Base-by-base conservation (phyloP, 2,329 filamentous ascomycete genomes). In the Fusarium austroafricanum region DNA sequence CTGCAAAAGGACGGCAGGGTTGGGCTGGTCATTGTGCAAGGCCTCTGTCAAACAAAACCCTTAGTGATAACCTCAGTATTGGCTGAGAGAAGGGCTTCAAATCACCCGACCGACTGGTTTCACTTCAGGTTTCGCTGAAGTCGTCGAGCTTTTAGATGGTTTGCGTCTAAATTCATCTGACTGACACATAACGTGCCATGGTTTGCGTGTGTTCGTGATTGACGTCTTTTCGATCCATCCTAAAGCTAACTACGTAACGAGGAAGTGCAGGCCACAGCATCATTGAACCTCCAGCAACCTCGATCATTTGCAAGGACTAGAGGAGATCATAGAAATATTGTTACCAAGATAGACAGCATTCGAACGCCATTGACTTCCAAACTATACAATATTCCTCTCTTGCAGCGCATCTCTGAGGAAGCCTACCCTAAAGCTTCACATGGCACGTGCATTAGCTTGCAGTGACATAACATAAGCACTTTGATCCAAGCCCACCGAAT, bases 401-500 rank as follows among this genome's bases (percentile, higher is more conserved):
- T 17, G 17, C 37, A 44, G 20, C 11, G 15, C 5, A 11, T 15
- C 4, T 6, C 8, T 20, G 5, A 21, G 29, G 7, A 18, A 20
- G 20, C 49, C 15, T 63, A 68, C 65, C 65, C 65, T 68, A 4
- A 1, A 68, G 21, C 21, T 5, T 2, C 17, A 9, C 15, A 4
- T 56, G 60, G 50, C 7, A 42, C 20, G 35, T 55, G 49, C 68
- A 29, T 18, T 43, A 20, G 12, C 20, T 44, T 20, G 9, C 20
- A 50, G 46, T 71, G 20, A 68, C 67, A 67, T 69, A 39, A 68
- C 53, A 69, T 72, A 72, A 72, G 46, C 64, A 53, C 20, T 17
- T 20, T 29, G 43, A 20, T 31, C 28, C 45, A 18, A 42, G 46
- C 46, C 46, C 44, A 14, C 26, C 49, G n/a, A 44, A 57, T 51